Conservation (phyloP, 306 rosid species). For the Coriaria nepalensis region DNA sequence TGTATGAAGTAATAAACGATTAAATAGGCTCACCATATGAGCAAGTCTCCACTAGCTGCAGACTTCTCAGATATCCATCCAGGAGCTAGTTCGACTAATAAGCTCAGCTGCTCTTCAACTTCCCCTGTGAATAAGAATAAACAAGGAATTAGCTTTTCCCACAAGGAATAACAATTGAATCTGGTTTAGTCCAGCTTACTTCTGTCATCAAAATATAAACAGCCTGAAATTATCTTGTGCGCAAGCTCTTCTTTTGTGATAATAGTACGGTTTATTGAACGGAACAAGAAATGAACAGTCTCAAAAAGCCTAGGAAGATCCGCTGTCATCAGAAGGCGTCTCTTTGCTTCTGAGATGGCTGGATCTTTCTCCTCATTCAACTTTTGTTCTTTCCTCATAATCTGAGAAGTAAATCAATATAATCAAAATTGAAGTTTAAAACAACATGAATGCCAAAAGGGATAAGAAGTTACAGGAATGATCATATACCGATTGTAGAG, state of each 20-base stretch:
- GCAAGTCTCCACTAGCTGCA: slow-evolving; percentile 43
- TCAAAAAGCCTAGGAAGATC: slow-evolving; percentile 62
- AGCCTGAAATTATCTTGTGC: slow-evolving; percentile 43
- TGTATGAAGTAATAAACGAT: background rate
- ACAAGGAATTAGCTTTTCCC: slow-evolving; percentile 10
- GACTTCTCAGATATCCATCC: slow-evolving; percentile 74
- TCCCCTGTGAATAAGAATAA: slow-evolving; percentile 34
- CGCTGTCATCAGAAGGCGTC: slow-evolving; percentile 45
- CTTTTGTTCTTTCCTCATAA: too few species aligned
- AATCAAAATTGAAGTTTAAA: too few species aligned
- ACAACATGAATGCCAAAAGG: too few species aligned
- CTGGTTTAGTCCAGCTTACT: slow-evolving; percentile 27
- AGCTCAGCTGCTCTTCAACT: slow-evolving; percentile 53
- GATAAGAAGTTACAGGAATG: too few species aligned
- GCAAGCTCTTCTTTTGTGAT: slow-evolving; percentile 64
- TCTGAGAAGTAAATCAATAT: too few species aligned
- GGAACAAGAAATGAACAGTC: slow-evolving; percentile 49
- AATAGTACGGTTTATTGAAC: slow-evolving; percentile 34
- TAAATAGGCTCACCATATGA: slow-evolving; percentile 37
- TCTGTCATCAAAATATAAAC: slow-evolving; percentile 37
- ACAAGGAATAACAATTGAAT: background rate
- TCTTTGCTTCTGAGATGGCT: slow-evolving; percentile 59
- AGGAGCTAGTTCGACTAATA: slow-evolving; percentile 57
- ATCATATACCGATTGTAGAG: too few species aligned
- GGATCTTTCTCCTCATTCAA: slow-evolving; percentile 9